Conservation (phyloP, 257 asterid genomes). For the Nicotiana knightiana region DNA sequence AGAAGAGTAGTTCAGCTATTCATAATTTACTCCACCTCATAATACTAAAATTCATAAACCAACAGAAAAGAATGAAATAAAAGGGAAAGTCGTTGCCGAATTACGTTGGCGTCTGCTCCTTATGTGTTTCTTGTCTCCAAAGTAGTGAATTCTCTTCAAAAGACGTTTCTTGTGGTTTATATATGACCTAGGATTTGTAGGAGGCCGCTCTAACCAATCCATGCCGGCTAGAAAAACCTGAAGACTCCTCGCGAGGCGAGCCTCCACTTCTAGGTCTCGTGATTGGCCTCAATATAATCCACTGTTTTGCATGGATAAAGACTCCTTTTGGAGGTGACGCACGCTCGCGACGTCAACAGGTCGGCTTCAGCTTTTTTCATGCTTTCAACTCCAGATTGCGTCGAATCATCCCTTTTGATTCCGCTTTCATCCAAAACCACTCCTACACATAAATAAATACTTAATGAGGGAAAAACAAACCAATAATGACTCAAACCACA, state of each 20-base stretch:
- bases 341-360: too few relatives aligned
- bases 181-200: neutral
- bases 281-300: too few relatives aligned
- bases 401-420: too few relatives aligned
- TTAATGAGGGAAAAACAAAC: too few relatives aligned
- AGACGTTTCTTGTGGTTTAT: neutral
- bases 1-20: neutral
- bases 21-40: neutral
- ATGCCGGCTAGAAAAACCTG: neutral
- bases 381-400: too few relatives aligned
- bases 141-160: neutral
- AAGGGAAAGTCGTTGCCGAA: neutral
- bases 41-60: neutral
- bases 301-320: too few relatives aligned
- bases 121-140: neutral
- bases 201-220: neutral
- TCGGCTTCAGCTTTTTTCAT: too few relatives aligned
- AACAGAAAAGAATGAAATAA: neutral
- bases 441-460: too few relatives aligned
- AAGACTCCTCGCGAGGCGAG: neutral
- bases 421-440: too few relatives aligned
- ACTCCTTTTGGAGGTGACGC: too few relatives aligned
- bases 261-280: too few relatives aligned
- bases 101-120: neutral
- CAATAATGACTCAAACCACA: too few relatives aligned